Evolutionary conservation across 106 monocot genomes (phyloP).

Genomic region (Acanthochlamys bracteata): DNA sequence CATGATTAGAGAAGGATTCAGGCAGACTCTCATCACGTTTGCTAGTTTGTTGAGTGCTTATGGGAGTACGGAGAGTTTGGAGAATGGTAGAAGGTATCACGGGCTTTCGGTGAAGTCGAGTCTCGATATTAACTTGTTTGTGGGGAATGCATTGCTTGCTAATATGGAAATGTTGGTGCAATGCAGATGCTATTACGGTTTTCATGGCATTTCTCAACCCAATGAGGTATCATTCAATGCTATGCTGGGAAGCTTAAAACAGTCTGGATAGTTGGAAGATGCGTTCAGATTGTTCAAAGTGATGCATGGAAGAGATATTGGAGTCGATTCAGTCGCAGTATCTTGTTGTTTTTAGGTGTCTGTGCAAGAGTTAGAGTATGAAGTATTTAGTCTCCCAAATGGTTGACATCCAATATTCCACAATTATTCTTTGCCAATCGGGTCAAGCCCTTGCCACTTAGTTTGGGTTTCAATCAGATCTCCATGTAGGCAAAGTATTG

Average conservation of each 20-base stretch:
- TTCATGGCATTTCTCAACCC: conserved; percentile 40
- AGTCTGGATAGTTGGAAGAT: conserved; percentile 29
- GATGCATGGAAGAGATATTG: conserved; percentile 53
- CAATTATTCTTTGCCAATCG: conserved; percentile 17
- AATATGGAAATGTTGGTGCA: conserved; percentile 59
- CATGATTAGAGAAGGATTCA: conserved; percentile 49
- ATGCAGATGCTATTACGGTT: conserved; percentile 46
- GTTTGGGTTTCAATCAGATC: conserved; percentile 54
- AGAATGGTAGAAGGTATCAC: conserved; percentile 49
- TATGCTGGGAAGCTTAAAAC: conserved; percentile 70
- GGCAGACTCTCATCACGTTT: conserved; percentile 66
- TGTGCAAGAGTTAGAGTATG: conserved; percentile 35
- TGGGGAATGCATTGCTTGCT: conserved; percentile 68
- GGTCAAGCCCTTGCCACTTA: conserved; percentile 40
- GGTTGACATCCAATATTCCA: background rate
- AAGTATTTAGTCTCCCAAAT: background rate
- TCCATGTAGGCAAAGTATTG: conserved; percentile 64
- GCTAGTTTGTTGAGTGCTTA: conserved; percentile 69
- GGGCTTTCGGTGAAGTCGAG: conserved; percentile 55
- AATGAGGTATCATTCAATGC: conserved; percentile 94
- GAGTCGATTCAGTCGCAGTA: conserved; percentile 50
- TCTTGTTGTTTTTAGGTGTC: conserved; percentile 64
- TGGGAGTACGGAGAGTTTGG: conserved; percentile 26
- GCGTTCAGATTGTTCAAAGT: conserved; percentile 57
- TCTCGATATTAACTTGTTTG: conserved; percentile 41